Evolutionary conservation across 345 rosid species (phyloP).

Genomic region (Heritiera fomes): DNA sequence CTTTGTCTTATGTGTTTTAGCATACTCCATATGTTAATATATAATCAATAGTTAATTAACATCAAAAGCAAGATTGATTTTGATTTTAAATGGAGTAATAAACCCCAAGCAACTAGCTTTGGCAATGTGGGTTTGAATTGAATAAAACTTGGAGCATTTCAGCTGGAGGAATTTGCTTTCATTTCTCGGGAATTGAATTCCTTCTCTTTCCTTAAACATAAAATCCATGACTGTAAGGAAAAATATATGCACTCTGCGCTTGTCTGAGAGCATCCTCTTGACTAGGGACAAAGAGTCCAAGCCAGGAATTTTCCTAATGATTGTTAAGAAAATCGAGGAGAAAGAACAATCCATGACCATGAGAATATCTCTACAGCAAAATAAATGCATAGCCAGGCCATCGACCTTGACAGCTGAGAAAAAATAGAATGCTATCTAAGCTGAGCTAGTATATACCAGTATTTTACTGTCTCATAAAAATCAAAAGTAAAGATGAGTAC

Average conservation of each 20-base stretch:
- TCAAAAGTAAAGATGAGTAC: slow-evolving; percentile 9
- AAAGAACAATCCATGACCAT: neutral
- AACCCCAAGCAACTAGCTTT: neutral
- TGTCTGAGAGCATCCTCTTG: slow-evolving; percentile 13
- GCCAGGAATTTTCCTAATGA: slow-evolving; percentile 39
- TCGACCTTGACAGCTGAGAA: neutral
- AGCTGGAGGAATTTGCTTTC: neutral
- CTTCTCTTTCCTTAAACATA: neutral
- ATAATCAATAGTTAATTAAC: neutral
- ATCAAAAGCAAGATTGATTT: neutral
- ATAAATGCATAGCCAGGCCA: neutral
- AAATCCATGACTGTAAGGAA: slow-evolving; percentile 1
- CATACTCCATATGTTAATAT: too few species aligned
- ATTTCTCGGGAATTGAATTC: slow-evolving; percentile 20
- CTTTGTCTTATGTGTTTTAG: slow-evolving; percentile 13
- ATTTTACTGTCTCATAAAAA: slow-evolving; percentile 11
- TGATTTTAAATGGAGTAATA: neutral
- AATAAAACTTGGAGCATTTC: neutral
- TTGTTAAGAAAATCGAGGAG: slow-evolving; percentile 34
- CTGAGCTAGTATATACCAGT: neutral
- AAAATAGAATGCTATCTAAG: neutral
- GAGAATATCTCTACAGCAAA: slow-evolving; percentile 13
- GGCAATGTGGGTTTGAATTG: neutral
- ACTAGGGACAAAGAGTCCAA: slow-evolving; percentile 33
- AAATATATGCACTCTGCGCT: neutral